phyloP scores from a whole-genome alignment of 306 rosid genomes.

The Trichosanthes cucumerina region DNA sequence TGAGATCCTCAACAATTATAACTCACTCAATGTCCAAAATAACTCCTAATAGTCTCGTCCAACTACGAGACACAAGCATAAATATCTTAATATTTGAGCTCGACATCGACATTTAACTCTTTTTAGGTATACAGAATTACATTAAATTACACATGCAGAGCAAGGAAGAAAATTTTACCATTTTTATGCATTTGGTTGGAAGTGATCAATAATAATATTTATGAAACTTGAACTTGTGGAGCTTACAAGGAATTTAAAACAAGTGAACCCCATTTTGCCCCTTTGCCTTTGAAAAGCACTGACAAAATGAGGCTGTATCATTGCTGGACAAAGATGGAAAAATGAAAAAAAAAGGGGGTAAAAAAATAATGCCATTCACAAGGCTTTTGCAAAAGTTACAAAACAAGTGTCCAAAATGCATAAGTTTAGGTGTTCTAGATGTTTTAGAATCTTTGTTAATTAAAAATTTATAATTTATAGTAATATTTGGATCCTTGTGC shows the following conservation, averaged over 20 bases:
- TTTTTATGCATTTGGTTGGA: neutral
- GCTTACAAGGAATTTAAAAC: neutral
- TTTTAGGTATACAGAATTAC: neutral
- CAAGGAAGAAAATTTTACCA: neutral
- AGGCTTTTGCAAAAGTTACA: neutral
- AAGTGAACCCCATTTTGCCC: neutral
- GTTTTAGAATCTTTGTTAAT: neutral
- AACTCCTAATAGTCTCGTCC: too few relatives aligned
- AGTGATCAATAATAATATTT: neutral
- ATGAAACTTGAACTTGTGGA: neutral
- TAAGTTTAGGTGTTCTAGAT: neutral
- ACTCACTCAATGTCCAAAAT: too few relatives aligned
- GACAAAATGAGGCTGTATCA: neutral
- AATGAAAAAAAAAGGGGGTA: neutral
- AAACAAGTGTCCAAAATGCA: neutral
- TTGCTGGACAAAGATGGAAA: neutral
- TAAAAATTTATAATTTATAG: too few relatives aligned
- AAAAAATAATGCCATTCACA: neutral
- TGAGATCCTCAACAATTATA: too few relatives aligned
- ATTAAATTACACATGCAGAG: neutral
- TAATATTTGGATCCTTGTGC: too few relatives aligned
- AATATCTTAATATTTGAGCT: too few relatives aligned
- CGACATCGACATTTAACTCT: too few relatives aligned
- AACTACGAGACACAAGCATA: too few relatives aligned
- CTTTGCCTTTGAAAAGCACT: neutral